Evolutionary conservation across 2,329 filamentous ascomycete genomes (phyloP).

Genomic region (Aspergillus novoparasiticus): DNA sequence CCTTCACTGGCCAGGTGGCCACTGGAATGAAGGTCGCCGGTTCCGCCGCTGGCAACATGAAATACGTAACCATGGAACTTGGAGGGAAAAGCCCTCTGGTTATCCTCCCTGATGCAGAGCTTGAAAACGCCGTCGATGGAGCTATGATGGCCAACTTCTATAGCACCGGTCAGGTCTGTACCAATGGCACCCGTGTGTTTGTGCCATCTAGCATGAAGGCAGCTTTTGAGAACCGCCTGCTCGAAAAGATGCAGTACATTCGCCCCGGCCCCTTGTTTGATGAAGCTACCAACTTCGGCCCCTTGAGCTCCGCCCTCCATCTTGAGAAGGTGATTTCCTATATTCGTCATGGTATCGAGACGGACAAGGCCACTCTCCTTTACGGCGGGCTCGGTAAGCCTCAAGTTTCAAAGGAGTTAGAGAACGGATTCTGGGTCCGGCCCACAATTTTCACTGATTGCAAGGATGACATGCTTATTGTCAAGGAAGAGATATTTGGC

Average conservation of each 20-base stretch:
- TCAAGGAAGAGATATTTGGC: slow-evolving; percentile 83
- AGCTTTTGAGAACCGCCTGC: slow-evolving; percentile 67
- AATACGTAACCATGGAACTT: slow-evolving; percentile 89
- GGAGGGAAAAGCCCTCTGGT: slow-evolving; percentile 84
- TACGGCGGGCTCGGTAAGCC: slow-evolving; percentile 69
- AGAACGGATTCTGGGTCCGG: slow-evolving; percentile 77
- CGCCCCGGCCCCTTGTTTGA: slow-evolving; percentile 75
- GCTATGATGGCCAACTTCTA: slow-evolving; percentile 96
- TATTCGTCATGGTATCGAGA: slow-evolving; percentile 72
- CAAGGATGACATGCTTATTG: slow-evolving; percentile 78
- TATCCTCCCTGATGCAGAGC: slow-evolving; percentile 75
- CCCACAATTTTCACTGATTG: slow-evolving; percentile 88
- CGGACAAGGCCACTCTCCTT: slow-evolving; percentile 73
- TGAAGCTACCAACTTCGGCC: slow-evolving; percentile 76
- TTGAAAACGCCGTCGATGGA: slow-evolving; percentile 80
- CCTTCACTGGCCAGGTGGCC: slow-evolving; percentile 83
- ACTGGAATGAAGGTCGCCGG: slow-evolving; percentile 82
- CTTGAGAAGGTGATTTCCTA: slow-evolving; percentile 77
- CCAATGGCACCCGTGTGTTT: slow-evolving; percentile 88
- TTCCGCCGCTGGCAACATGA: slow-evolving; percentile 75
- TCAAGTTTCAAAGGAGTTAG: slow-evolving; percentile 53
- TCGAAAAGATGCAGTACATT: slow-evolving; percentile 70
- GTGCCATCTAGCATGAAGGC: slow-evolving; percentile 67
- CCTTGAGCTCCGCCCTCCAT: slow-evolving; percentile 74
- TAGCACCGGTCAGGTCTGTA: slow-evolving; percentile 88